Evolutionary conservation across 2,329 filamentous ascomycete genomes (phyloP), one percentile per base, ranked within the genome.

Genomic region (Nemania sp.): DNA sequence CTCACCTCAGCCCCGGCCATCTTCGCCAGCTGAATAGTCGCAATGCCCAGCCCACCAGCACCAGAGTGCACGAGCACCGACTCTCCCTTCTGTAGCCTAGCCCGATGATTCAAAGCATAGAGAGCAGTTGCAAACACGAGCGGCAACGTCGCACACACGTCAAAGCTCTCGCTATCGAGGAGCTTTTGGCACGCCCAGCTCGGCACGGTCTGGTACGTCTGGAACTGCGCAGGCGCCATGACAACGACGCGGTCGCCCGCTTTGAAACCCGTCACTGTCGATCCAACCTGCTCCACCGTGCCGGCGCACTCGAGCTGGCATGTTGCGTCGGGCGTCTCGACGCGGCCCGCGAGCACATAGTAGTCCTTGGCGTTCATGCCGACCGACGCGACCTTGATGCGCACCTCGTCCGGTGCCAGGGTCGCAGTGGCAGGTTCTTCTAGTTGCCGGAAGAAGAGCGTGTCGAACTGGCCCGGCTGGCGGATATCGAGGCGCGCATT

Each of bases 41-140:
- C 76, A 37, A 70, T 66, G 4, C 76, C 76, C 7, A 77, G 64
- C 3, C 69, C 71, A 15, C 75, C 73, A 2, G 74, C 65, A 1
- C 69, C 75, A 1, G 42, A n/a, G 21, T 65, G 56, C 7, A 63
- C 54, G 2, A 63, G 10, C 4, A 63, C 47, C 0, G 52, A 56
- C 4, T 63, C 60, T 0, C 56, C 56, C 1, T 46, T 34, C 2
- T 47, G 40, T 1, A 63, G 40, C 2, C 17, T 20, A 2, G 52
- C 60, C 1, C 42, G 51, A 18, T 59, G 15, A 2, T 29, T 29
- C 5, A 63, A 7, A 6, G 56, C 51, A 13, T 37, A 59, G 3
- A 63, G 5, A 17, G 60, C 60, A 1, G 60, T 57, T 5, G 17
- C 25, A n/a, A 57, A 63, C 1, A 20, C 35, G 0, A 39, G n/a